A percentile compares a stretch with the other conserved stretches of the same genome.
These are phyloP conservation scores for Curvularia eragrostidis DNA, from an alignment of 2,329 filamentous ascomycete genomes.

Conservation along the genomic window DNA sequence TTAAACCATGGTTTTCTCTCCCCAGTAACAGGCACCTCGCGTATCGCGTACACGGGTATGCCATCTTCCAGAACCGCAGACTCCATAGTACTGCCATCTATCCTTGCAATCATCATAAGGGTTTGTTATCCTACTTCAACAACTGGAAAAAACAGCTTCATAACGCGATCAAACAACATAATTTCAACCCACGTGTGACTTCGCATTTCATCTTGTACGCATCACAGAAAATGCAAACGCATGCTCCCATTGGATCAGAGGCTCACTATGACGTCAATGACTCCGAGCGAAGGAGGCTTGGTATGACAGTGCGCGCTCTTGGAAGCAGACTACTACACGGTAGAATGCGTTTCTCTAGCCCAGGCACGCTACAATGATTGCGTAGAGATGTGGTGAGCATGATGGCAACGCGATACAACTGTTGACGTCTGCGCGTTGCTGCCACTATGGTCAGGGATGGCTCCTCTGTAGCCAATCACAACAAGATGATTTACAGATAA, in stretches of 20 bases:
- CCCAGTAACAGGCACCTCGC: constrained; percentile 18
- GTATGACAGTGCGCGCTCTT: constrained; percentile 3
- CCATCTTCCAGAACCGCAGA: constrained; percentile 1
- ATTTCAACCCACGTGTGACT: background rate
- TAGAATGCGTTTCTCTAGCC: background rate
- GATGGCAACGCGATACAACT: background rate
- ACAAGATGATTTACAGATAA: background rate
- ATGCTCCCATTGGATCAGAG: constrained; percentile 14
- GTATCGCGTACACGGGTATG: constrained; percentile 16
- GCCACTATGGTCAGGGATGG: background rate
- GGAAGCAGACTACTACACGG: background rate
- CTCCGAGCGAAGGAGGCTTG: constrained; percentile 5
- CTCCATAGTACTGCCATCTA: constrained; percentile 2
- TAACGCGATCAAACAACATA: background rate
- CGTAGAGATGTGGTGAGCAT: background rate
- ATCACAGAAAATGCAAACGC: constrained; percentile 3
- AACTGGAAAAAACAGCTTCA: background rate
- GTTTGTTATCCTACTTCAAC: background rate
- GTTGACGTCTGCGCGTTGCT: background rate
- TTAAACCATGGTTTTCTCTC: constrained; percentile 21
- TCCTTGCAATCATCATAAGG: constrained; percentile 9
- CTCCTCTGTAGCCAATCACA: constrained; percentile 7
- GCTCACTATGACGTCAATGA: constrained; percentile 18
- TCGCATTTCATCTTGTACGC: constrained; percentile 1
- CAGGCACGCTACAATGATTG: background rate